A percentile compares a stretch with the other conserved stretches of the same genome.
Conservation (phyloP, 495 filamentous ascomycete species). For the Penicillium odoratum region DNA sequence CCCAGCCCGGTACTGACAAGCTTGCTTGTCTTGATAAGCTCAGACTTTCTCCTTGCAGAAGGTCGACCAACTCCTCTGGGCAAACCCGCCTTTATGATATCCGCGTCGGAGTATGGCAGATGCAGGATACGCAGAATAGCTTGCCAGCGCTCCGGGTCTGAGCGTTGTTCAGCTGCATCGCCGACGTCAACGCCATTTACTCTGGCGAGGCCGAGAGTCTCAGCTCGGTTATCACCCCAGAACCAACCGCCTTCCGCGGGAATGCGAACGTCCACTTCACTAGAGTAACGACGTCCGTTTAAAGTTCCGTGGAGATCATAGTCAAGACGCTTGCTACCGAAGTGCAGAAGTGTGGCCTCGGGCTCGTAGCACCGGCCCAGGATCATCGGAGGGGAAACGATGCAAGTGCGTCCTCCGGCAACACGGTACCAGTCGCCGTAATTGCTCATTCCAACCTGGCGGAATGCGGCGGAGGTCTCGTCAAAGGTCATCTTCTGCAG, state of each 20-base stretch:
- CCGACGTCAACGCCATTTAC: constrained; percentile 53
- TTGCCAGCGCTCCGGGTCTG: constrained; percentile 44
- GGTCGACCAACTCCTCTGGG: constrained; percentile 21
- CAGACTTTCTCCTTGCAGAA: constrained; percentile 23
- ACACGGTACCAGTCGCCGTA: constrained; percentile 52
- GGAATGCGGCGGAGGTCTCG: constrained; percentile 37
- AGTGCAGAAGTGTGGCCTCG: constrained; percentile 48
- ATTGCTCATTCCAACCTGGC: constrained; percentile 40
- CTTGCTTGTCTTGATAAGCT: constrained; percentile 37
- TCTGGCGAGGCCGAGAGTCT: constrained; percentile 54
- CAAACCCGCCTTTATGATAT: constrained; percentile 2
- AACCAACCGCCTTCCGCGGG: constrained; percentile 46
- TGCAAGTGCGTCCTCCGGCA: constrained; percentile 35
- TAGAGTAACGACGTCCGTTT: constrained; percentile 44
- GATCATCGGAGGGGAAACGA: constrained; percentile 50
- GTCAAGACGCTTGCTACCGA: constrained; percentile 29
- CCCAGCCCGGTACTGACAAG: constrained; percentile 33
- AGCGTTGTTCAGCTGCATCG: constrained; percentile 40
- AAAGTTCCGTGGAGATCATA: constrained; percentile 39
- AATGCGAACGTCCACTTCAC: constrained; percentile 47
- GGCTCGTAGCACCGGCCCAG: constrained; percentile 56
- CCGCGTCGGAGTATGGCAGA: constrained; percentile 16
- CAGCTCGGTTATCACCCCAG: constrained; percentile 56
- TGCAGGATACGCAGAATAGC: constrained; percentile 44
- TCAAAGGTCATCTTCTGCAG: constrained; percentile 30